Evolutionary conservation across 495 filamentous ascomycete species (phyloP), one percentile per base, ranked within the genome.

Genomic region (Usnea hakonensis): DNA sequence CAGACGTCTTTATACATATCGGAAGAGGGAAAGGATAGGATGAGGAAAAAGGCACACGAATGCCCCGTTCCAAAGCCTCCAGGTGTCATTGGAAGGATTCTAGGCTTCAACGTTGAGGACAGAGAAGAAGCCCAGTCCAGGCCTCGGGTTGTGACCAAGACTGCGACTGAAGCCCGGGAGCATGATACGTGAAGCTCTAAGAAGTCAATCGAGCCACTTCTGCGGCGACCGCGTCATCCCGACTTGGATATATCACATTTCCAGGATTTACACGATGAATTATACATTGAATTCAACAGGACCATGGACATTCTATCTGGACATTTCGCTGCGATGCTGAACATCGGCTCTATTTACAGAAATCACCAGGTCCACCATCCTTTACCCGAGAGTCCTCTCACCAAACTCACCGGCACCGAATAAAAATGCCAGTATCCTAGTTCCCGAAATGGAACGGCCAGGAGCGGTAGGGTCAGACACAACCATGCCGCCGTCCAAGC

Each of bases 51-150:
- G 68, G 70, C 17, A 68, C 69, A 67, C 57, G 77, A 91, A 71
- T 96, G 91, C 68, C 91, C 90, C 0, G 86, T 96, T 2, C 91
- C 91, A 5, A 95, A 95, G 68, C 91, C 90, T 1, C 77, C 81
- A 21, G 90, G 89, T 13, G 71, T 90, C 16, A 73, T 94, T 57
- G 89, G 89, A 26, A 81, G 88, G 70, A 68, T 92, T 43, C 74
- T 96, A 65, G 90, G 90, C 1, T 87, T 94, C 67, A 78, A 71
- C 65, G 73, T 50, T 43, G 44, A 43, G 23, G 58, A 66, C 35
- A 70, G 65, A 52, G 57, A 64, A 40, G 41, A 58, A 50, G 55
- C 46, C 16, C 37, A 19, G 21, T 41, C 26, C 2, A 43, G 40
- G n/a, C 38, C 60, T 35, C 30, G 53, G 13, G n/a, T 62, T 44